These are phyloP conservation scores for apple (Malus domestica) DNA, from an alignment of 306 rosid species.

Conservation along the genomic window DNA sequence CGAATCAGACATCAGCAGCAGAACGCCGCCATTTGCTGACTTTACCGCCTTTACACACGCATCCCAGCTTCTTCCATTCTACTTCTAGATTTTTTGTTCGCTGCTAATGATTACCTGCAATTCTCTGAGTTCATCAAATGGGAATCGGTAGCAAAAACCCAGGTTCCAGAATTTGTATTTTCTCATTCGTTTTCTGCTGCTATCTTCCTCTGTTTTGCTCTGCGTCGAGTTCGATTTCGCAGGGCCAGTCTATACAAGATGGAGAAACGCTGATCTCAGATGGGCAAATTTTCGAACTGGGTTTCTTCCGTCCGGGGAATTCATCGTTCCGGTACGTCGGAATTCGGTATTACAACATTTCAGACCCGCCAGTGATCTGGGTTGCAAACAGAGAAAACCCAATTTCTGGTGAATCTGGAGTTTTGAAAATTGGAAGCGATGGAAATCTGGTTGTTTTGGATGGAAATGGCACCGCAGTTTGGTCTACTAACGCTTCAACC, in stretches of 20 bases:
- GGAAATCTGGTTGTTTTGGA: slow-evolving; percentile 47
- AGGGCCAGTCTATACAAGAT: slow-evolving; percentile 23
- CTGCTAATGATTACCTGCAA: background rate
- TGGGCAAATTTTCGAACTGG: slow-evolving; percentile 33
- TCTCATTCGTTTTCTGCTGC: slow-evolving; percentile 12
- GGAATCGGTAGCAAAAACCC: background rate
- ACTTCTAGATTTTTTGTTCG: background rate
- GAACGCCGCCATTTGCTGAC: slow-evolving; percentile 4
- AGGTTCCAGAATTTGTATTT: background rate
- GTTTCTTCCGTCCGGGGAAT: slow-evolving; percentile 48
- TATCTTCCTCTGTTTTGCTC: slow-evolving; percentile 18
- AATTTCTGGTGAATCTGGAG: slow-evolving; percentile 32
- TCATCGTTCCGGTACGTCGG: slow-evolving; percentile 55
- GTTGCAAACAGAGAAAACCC: slow-evolving; percentile 68
- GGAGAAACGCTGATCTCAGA: slow-evolving; percentile 31
- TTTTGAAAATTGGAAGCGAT: slow-evolving; percentile 26
- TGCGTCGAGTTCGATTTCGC: slow-evolving; percentile 32
- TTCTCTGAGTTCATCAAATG: slow-evolving; percentile 9
- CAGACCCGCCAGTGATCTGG: slow-evolving; percentile 31
- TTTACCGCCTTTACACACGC: background rate
- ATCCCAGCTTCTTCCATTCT: background rate
- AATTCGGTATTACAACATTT: slow-evolving; percentile 47
- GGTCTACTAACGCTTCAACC: slow-evolving; percentile 37
- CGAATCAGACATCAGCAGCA: background rate
- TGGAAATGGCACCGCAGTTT: slow-evolving; percentile 22